Evolutionary conservation across 2,329 filamentous ascomycete genomes (phyloP), one percentile per base, ranked within the genome.

Genomic region (Trichoderma sp.): DNA sequence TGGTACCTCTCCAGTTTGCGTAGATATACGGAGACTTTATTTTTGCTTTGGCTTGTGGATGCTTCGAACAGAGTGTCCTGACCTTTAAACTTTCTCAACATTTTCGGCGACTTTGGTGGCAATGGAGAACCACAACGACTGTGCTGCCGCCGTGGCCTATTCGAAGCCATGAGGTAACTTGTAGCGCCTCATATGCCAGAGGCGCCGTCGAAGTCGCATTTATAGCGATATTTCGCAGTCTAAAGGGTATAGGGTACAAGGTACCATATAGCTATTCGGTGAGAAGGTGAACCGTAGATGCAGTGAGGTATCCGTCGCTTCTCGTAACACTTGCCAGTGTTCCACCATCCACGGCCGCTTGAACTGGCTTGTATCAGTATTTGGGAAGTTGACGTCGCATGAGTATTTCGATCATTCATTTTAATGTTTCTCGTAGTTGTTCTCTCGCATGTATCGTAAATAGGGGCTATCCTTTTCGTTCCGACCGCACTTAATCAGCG

Each of bases 271-370:
- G 2, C 20, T 23, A 23, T 53, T 23, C 0, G 85, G 2, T 78
- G 76, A 8, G 90, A 90, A 82, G 80, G n/a, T 58, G 4, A n/a
- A 20, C 12, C 1, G 30, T 32, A 17, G 30, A 58, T n/a, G 4
- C 0, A 58, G 5, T 32, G 28, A 3, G 6, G 17, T 11, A 30
- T 30, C 26, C 55, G 9, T n/a, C 9, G 28, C 17, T 12, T 58
- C 28, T 1, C 4, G 13, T 32, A 5, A 2, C 2, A 28, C 15
- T 58, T 32, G 55, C 7, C 17, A 2, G 5, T 32, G 28, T 32
- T n/a, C 11, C 28, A 13, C 26, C 17, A 58, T 58, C 6, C 20
- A 17, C 17, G 9, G 4, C 17, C 0, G 8, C n/a, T n/a, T 32
- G 17, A 58, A 30, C 0, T n/a, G 17, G 3, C 26, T 3, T 32